Evolutionary conservation across 1,284 basidiomycete genomes (phyloP).

Genomic region (Polyporus tsugae): DNA sequence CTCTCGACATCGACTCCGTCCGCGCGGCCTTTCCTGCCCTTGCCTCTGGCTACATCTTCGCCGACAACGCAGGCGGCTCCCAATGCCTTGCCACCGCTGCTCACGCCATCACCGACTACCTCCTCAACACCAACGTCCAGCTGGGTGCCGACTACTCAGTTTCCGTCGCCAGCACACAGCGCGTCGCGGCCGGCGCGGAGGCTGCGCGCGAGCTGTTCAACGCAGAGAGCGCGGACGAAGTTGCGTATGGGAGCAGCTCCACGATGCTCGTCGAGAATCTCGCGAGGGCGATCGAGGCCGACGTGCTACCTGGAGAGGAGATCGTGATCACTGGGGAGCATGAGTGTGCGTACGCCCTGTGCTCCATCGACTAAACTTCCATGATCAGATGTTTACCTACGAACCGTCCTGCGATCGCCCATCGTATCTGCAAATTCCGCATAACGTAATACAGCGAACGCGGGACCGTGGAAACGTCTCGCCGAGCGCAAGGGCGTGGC

Average conservation of each 20-base stretch:
- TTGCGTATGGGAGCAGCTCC: constrained; percentile 74
- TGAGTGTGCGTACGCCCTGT: constrained; percentile 59
- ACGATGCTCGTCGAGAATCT: constrained; percentile 74
- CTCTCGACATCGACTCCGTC: constrained; percentile 59
- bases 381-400: too few species aligned
- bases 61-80: constrained; percentile 83
- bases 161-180: constrained; percentile 58
- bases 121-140: constrained; percentile 76
- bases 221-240: constrained; percentile 64
- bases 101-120: constrained; percentile 69
- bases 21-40: constrained; percentile 72
- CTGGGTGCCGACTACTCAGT: constrained; percentile 74
- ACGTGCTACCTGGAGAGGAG: constrained; percentile 68
- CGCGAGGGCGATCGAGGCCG: constrained; percentile 62
- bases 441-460: constrained; percentile 60
- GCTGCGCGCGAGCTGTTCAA: constrained; percentile 70
- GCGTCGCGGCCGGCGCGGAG: constrained; percentile 59
- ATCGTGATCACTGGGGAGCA: constrained; percentile 81
- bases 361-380: not conserved
- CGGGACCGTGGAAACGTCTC: constrained; percentile 81
- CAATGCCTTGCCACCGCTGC: constrained; percentile 66
- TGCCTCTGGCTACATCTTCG: constrained; percentile 69
- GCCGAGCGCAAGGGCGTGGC: constrained; percentile 63
- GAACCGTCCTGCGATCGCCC: too few species aligned
- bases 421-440: constrained; percentile 1